phyloP scores from a whole-genome alignment of 2,329 filamentous ascomycete species.

The Botryotinia narcissicola region DNA sequence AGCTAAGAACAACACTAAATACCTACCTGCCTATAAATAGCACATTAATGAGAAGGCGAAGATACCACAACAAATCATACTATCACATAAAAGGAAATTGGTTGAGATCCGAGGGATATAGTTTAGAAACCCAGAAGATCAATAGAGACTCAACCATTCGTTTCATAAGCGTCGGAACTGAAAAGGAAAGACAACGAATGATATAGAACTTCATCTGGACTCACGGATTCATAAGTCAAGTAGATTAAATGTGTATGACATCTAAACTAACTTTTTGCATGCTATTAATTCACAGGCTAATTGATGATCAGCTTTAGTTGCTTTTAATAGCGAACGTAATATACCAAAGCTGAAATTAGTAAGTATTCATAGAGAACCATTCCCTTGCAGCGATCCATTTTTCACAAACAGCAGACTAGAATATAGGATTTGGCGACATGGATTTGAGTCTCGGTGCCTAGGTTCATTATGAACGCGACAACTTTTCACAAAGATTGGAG shows the following conservation, averaged over 20 bases:
- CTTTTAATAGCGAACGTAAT: no score
- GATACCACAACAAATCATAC: no score
- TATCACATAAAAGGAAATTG: rapidly evolving
- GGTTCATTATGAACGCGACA: no score
- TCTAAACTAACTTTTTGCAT: no score
- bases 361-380: background rate
- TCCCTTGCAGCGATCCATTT: rapidly evolving
- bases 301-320: background rate
- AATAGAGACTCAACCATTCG: background rate
- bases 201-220: rapidly evolving
- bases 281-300: background rate
- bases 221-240: background rate
- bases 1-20: no score
- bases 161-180: rapidly evolving
- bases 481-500: no score
- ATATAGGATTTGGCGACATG: background rate
- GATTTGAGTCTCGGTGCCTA: rapidly evolving
- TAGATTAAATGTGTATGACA: background rate
- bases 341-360: no score
- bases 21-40: no score
- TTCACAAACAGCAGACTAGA: background rate
- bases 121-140: background rate
- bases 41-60: rapidly evolving
- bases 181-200: background rate
- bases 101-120: rapidly evolving